phyloP scores from a whole-genome alignment of 495 filamentous ascomycete species.

The Talaromyces stipitatus region DNA sequence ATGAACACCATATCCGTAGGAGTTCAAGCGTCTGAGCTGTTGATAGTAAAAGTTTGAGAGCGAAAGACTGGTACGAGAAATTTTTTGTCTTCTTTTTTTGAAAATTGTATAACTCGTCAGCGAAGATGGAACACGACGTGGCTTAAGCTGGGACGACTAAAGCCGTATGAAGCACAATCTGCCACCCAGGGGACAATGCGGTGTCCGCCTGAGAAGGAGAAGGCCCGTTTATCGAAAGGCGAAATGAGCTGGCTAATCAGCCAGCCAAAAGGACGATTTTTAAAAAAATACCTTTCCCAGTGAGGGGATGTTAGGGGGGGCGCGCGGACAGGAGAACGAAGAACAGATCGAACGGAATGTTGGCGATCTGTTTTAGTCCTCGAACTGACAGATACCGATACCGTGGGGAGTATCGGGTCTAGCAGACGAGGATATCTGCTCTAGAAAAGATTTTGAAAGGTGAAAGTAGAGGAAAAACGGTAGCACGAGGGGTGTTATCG shows the following conservation, averaged over 20 bases:
- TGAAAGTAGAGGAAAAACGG: constrained; percentile 9
- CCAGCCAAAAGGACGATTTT: constrained; percentile 44
- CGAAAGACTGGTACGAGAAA: constrained; percentile 11
- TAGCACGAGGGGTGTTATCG: constrained; percentile 65
- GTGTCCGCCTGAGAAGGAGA: constrained; percentile 84
- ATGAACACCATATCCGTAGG: constrained; percentile 71
- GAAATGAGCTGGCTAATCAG: constrained; percentile 53
- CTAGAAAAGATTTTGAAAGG: constrained; percentile 13
- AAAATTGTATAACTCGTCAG: constrained; percentile 19
- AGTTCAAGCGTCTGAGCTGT: constrained; percentile 2
- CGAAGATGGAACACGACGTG: constrained; percentile 12
- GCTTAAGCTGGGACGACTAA: constrained; percentile 2
- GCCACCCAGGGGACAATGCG: constrained; percentile 83
- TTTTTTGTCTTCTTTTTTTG: background rate
- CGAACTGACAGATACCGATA: constrained; percentile 80
- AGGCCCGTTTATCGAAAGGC: constrained; percentile 64
- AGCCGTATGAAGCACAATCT: constrained; percentile 55
- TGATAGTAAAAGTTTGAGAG: constrained; percentile 11
- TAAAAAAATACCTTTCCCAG: constrained; percentile 14
- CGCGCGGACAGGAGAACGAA: constrained; percentile 74
- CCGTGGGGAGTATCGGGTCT: constrained; percentile 78
- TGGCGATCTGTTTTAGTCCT: constrained; percentile 62
- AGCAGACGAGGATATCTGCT: constrained; percentile 79
- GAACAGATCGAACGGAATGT: constrained; percentile 79
- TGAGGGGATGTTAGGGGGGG: constrained; percentile 74